A percentile compares a stretch with the other conserved stretches of the same genome.
phyloP scores from a whole-genome alignment of 225 moss, liverwort and hornwort species.

The Pleurozium schreberi region DNA sequence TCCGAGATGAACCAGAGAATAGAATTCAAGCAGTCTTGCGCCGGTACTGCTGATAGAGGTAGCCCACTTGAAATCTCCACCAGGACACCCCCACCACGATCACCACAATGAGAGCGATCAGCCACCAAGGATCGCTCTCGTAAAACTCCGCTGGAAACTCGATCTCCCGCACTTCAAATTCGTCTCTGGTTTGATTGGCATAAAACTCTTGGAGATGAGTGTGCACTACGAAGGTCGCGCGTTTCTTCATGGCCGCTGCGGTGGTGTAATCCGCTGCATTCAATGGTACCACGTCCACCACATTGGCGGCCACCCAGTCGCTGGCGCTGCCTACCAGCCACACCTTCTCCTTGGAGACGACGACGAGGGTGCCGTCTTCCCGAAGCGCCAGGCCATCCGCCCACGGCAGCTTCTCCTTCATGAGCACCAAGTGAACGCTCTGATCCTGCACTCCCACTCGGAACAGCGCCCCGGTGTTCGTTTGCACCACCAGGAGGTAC shows the following conservation, averaged over 20 bases:
- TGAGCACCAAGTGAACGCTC: neutral
- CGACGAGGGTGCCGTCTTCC: neutral
- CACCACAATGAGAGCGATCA: neutral
- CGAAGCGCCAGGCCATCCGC: neutral
- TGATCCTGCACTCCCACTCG: neutral
- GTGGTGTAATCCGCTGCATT: neutral
- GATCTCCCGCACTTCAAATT: neutral
- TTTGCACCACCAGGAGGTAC: neutral
- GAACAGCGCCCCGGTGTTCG: neutral
- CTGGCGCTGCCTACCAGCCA: neutral
- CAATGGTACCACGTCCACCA: neutral
- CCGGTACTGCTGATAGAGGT: neutral
- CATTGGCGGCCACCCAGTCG: neutral
- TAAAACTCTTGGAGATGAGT: neutral
- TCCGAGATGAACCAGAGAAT: neutral
- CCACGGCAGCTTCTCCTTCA: neutral
- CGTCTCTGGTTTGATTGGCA: neutral
- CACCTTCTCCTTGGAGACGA: neutral
- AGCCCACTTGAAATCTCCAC: neutral
- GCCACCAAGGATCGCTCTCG: neutral
- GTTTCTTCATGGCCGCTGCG: neutral
- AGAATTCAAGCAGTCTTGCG: neutral
- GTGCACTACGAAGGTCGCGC: neutral
- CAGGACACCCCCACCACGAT: neutral
- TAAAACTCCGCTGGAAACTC: neutral